phyloP scores from a whole-genome alignment of 2,329 filamentous ascomycete genomes.

The Neodidymelliopsis sp. region DNA sequence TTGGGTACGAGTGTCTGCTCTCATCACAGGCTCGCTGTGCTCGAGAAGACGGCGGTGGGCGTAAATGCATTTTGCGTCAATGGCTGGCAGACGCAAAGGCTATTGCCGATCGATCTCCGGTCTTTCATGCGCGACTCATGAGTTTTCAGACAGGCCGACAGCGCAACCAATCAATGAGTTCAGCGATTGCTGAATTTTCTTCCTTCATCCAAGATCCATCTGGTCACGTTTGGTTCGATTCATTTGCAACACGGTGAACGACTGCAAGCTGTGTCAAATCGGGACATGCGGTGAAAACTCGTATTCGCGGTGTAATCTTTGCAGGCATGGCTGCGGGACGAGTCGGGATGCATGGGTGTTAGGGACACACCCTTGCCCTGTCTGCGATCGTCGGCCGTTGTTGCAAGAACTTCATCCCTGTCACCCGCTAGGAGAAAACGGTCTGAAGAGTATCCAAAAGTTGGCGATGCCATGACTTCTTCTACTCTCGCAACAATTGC shows the following conservation, averaged over 20 bases:
- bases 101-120: slow-evolving; percentile 23
- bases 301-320: slow-evolving; percentile 24
- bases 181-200: background rate
- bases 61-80: slow-evolving; percentile 17
- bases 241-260: slow-evolving; percentile 1
- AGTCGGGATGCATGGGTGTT: slow-evolving; percentile 41
- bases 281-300: slow-evolving; percentile 19
- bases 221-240: background rate
- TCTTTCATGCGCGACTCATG: slow-evolving; percentile 13
- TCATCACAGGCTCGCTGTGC: no score
- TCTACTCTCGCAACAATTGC: background rate
- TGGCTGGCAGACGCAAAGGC: slow-evolving; percentile 15
- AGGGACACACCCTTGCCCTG: slow-evolving; percentile 39
- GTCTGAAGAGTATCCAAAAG: slow-evolving; percentile 15
- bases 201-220: background rate
- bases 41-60: background rate
- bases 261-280: slow-evolving; percentile 23
- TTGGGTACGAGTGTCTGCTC: slow-evolving; percentile 15
- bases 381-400: slow-evolving; percentile 44
- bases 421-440: slow-evolving; percentile 36
- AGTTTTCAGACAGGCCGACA: background rate
- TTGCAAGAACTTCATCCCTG: slow-evolving; percentile 40
- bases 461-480: slow-evolving; percentile 10
- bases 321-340: slow-evolving; percentile 36
- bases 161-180: background rate